Evolutionary conservation across 2,329 filamentous ascomycete genomes (phyloP), one percentile per base, ranked within the genome.

Genomic region (Colletotrichum lupini): DNA sequence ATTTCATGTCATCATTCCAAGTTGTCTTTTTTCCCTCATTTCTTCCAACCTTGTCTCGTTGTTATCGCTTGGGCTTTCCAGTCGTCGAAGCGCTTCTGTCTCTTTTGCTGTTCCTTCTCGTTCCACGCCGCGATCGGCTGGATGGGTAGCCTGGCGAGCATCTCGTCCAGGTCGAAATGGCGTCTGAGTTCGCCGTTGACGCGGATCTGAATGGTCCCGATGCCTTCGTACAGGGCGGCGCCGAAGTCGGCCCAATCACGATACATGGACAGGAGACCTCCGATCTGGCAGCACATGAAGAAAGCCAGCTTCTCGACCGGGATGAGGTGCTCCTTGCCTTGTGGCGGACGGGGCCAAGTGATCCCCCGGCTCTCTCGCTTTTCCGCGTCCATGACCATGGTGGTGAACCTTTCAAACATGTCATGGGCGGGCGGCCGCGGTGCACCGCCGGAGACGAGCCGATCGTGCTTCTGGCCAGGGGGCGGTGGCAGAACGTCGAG

Each of bases 271-370:
- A 75, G 62, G n/a, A 75, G 67, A 22, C 68, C 67, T 19, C 67
- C 68, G n/a, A 75, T 53, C 61, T 68, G 73, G 53, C 65, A 59
- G 56, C 72, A 74, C 59, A 75, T 69, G 65, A 75, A 75, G 68
- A 75, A 75, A 68, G 68, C 74, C 35, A 75, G 63, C 72, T 74
- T 75, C 57, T 75, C 74, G 24, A 73, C 74, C 14, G 68, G 68
- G 46, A 74, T 75, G 42, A 68, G 68, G 62, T 73, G 59, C 24
- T 68, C 60, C 12, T 28, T 55, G n/a, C 68, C 73, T 2, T 73
- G 65, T 4, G 68, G 61, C 4, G 74, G 74, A 5, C 52, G 32
- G n/a, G 74, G 74, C 74, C 74, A 75, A 57, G 60, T 60, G 46
- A 68, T 65, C 24, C 73, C 73, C 49, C 53, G 26, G 19, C 60